phyloP scores from a whole-genome alignment of 306 rosid genomes.

The Sphenostylis stenocarpa region DNA sequence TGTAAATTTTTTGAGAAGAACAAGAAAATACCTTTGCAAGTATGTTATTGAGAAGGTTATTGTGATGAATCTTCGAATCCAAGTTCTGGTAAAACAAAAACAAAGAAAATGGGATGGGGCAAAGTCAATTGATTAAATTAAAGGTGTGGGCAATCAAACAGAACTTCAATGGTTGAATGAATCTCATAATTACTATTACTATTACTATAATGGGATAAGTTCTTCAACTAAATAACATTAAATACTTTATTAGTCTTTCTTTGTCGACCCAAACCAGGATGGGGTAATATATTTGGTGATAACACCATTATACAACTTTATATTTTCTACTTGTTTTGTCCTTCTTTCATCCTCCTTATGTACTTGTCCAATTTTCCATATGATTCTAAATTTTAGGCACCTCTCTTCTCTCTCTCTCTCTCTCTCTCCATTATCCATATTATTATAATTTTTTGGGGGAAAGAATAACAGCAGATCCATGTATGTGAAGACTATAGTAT shows the following conservation, averaged over 20 bases:
- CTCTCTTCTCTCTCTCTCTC: background rate
- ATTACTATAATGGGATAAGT: background rate
- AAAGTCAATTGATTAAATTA: conserved; percentile 9
- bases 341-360: background rate
- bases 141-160: conserved; percentile 24
- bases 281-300: background rate
- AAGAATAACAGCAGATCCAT: background rate
- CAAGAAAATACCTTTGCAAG: conserved; percentile 75
- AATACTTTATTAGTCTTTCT: background rate
- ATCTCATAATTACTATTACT: too few species aligned
- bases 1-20: background rate
- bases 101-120: conserved; percentile 12
- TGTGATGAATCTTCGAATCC: conserved; percentile 98
- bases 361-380: background rate
- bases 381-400: background rate
- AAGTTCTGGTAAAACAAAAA: conserved; percentile 51
- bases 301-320: background rate
- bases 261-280: background rate
- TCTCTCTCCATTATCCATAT: background rate
- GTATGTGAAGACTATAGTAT: background rate
- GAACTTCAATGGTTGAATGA: conserved; percentile 7
- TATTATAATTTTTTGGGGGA: background rate
- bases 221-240: background rate
- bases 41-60: conserved; percentile 83
- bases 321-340: background rate